Evolutionary conservation across 345 rosid genomes (phyloP), one percentile per base, ranked within the genome.

Genomic region (Citrus cavaleriei): DNA sequence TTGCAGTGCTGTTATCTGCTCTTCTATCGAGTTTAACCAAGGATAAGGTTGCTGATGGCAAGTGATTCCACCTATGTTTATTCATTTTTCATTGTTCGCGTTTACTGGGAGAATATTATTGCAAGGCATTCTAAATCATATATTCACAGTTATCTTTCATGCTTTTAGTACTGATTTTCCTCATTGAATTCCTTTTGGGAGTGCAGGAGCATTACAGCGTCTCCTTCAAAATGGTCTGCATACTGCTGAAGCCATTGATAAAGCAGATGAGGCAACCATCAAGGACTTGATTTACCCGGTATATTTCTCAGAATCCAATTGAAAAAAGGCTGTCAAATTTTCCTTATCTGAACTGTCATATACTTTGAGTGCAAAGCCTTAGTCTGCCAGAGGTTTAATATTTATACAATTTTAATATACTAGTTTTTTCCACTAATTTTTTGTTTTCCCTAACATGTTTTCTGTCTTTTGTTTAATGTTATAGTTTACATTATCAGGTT

Each of bases 251-350:
- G 91, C 98, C 75, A 85, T 95, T 80, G 95, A 91, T 63, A 79
- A 85, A 84, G 92, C 99, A 32, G 92, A 92, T 85, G 99, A 95
- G 86, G 85, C 86, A 80, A 80, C 87, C 77, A 86, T 95, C 71
- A 95, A 81, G 83, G 93, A 88, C 74, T 83, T 95, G 83, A 95
- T 95, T 77, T 95, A 95, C 79, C 98, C 95, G 16, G 99, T 95
- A 89, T 30, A 84, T 70, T 75, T 59, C 40, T 68, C 28, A 42
- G 57, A 4, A 35, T 65, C 42, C 28, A 72, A 69, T 78, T 81
- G 42, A 51, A 79, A 28, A 49, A 60, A 76, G 28, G 54, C 61
- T 30, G 54, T 40, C 61, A 54, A 78, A 27, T 12, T 19, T 67
- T 21, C 70, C 75, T 73, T 34, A 10, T 80, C 51, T 78, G 22